Percentiles rank a stretch among this genome's conserved stretches.
Conservation (phyloP, 495 filamentous ascomycete species). For the Parachaetomium inaequale region DNA sequence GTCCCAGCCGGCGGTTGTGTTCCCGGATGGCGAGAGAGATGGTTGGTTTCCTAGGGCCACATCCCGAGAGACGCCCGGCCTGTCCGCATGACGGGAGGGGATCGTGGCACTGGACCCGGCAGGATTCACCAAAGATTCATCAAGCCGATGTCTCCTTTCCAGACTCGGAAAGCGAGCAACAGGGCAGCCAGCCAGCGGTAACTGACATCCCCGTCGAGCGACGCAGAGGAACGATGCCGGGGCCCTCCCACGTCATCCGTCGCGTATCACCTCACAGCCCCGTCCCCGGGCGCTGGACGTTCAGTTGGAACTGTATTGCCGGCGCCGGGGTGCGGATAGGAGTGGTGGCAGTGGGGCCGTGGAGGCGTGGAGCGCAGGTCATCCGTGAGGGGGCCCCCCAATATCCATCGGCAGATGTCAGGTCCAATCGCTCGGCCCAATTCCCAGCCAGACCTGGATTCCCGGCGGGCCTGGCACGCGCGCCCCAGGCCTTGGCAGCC, state of each 20-base stretch:
- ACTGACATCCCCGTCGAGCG: background rate
- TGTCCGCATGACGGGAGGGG: background rate
- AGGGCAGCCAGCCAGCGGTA: background rate
- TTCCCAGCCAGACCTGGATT: constrained; percentile 6
- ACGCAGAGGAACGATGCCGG: background rate
- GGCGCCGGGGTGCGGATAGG: constrained; percentile 4
- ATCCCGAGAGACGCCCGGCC: constrained; percentile 8
- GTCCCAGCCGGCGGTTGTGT: background rate
- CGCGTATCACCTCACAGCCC: background rate
- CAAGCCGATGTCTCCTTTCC: background rate
- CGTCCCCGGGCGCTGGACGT: background rate
- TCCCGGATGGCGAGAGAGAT: background rate
- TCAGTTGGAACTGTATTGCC: constrained; percentile 19
- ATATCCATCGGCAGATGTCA: constrained; percentile 35
- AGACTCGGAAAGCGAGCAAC: background rate
- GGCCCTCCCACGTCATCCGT: constrained; percentile 10
- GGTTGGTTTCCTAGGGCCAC: background rate
- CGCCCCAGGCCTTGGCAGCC: background rate
- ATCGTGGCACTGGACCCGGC: background rate
- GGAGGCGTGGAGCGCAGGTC: background rate
- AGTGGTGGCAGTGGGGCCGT: constrained; percentile 11
- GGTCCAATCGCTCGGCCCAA: constrained; percentile 29
- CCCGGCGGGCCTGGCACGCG: background rate
- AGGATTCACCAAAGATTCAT: too few relatives aligned
- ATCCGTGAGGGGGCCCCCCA: constrained; percentile 24